Evolutionary conservation across 108 stramenopile species (phyloP).

Genomic region (Discostella stelligeroides): DNA sequence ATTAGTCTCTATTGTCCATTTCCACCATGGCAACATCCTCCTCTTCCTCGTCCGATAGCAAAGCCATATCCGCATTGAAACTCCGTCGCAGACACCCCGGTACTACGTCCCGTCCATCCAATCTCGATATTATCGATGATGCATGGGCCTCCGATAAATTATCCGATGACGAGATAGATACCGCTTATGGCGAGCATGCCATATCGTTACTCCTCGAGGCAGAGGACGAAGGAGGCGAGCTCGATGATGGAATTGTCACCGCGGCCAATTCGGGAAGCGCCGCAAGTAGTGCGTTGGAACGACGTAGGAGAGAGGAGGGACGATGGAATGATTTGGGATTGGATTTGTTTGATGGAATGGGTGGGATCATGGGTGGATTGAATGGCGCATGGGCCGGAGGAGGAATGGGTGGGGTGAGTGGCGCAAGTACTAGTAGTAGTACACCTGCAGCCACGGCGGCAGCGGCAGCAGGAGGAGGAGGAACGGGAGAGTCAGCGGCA

Average conservation of each 20-base stretch:
- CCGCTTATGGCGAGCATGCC: slow-evolving; percentile 53
- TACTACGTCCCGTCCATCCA: slow-evolving; percentile 55
- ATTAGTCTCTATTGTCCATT: no score
- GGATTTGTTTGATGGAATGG: slow-evolving; percentile 67
- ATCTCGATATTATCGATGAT: slow-evolving; percentile 78
- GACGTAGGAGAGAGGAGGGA: slow-evolving; percentile 76
- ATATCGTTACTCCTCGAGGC: slow-evolving; percentile 73
- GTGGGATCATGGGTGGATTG: slow-evolving; percentile 1
- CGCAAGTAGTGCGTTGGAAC: slow-evolving; percentile 55
- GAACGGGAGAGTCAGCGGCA: neutral
- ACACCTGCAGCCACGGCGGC: neutral
- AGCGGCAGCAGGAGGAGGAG: neutral
- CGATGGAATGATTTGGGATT: slow-evolving; percentile 87
- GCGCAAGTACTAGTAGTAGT: neutral
- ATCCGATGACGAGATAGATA: slow-evolving; percentile 80
- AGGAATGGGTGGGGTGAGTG: neutral
- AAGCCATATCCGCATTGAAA: slow-evolving; percentile 65
- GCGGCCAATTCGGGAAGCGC: slow-evolving; percentile 75
- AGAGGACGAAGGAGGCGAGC: slow-evolving; percentile 77
- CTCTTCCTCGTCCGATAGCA: slow-evolving; percentile 68
- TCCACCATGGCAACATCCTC: neutral
- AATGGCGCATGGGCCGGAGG: neutral
- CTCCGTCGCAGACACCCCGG: slow-evolving; percentile 49
- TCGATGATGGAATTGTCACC: slow-evolving; percentile 83
- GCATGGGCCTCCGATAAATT: slow-evolving; percentile 74